Base-by-base conservation (phyloP, 805 yeast genomes). In the Starmerella stigmatis region DNA sequence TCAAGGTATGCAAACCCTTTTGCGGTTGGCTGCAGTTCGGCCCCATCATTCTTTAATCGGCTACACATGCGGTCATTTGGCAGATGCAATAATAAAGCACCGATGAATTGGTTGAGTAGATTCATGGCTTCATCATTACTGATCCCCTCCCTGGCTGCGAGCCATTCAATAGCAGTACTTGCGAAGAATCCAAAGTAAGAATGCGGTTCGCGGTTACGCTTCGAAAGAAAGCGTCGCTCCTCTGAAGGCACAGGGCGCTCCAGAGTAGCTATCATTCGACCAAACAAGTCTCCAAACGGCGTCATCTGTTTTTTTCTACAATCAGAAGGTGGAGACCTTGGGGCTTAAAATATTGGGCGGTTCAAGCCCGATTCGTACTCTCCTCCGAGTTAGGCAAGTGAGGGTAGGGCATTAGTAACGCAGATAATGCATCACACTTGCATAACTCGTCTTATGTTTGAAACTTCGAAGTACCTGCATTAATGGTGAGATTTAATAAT, bases 1-100 rank as follows among this genome's bases (percentile, higher is more conserved):
- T 75, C 76, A 2, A 88, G 61, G 0, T 85, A 57, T 0, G 86
- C 78, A 7, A 86, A 76, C 1, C 96, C 97, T 57, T 89, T 89
- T 0, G 96, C 86, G 0, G 96, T 85, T 4, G 95, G 94, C 58
- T 89, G 96, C 23, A 85, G 58, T 10, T 19, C 10, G 13, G 16
- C n/a, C 2, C 29, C 41, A 2, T 25, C 30, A 12, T 5, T 12
- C 15, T 23, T 29, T 5, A 23, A 8, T 10, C 12, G 31, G 22
- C 2, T 5, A 11, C 39, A n/a, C 20, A 23, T 29, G 3, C 51
- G 44, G 11, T 48, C 42, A 3, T 22, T 30, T 2, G 53, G 54
- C 12, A 27, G 17, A 31, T 49, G 48, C 17, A 53, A 19, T 6
- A 47, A 28, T 6, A 36, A 48, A 4, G 47, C 42, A 8, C 32